Conservation (phyloP, 192 early-diverging fungal species). For the Gigaspora rosea region DNA sequence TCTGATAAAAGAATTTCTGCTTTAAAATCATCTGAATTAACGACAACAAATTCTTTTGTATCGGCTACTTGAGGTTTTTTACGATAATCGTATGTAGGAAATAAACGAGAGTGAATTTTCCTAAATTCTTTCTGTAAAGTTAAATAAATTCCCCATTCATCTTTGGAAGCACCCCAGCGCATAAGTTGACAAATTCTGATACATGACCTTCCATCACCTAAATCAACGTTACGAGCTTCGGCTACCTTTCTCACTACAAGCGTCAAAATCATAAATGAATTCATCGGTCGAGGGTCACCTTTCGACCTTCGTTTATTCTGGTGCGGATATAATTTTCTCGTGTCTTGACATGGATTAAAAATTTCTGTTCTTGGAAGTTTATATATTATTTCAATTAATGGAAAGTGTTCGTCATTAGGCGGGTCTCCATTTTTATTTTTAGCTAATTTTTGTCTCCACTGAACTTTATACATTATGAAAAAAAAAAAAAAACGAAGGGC, state of each 20-base stretch:
- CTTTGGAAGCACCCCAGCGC: background rate
- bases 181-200: background rate
- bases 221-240: background rate
- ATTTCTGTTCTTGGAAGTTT: background rate
- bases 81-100: background rate
- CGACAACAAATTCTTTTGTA: background rate
- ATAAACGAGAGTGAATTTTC: background rate
- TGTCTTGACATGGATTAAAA: background rate
- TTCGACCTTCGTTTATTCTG: background rate
- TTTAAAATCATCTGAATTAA: background rate
- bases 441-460: background rate
- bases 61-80: background rate
- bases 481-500: too few species aligned
- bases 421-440: background rate
- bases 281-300: background rate
- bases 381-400: background rate
- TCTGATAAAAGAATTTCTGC: too few species aligned
- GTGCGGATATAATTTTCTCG: background rate
- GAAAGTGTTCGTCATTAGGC: background rate
- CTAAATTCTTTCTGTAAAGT: background rate
- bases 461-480: background rate
- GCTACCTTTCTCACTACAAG: background rate
- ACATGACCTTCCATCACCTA: background rate
- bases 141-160: background rate
- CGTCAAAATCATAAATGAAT: background rate